Base-by-base conservation (phyloP, 1,284 basidiomycete species). In the Grifola frondosa region DNA sequence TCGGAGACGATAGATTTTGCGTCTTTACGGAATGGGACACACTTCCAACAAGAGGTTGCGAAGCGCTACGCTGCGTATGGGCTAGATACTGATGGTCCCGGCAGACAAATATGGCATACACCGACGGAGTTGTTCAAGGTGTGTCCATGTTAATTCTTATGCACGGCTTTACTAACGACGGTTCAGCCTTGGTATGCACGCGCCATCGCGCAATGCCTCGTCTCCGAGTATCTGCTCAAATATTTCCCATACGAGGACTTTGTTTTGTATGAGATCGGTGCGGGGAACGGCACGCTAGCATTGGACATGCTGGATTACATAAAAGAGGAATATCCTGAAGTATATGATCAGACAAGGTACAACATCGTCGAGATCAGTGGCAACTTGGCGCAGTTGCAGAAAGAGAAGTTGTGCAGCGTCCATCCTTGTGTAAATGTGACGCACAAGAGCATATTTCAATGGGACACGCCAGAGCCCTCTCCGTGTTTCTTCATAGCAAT, bases 121-220 rank as follows among this genome's bases (percentile, higher is more conserved):
- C 97, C 97, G 0, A 97, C 94, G 2, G 96, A 99, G 64, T 71
- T 99, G 29, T 98, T 99, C 77, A 93, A 96, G 78, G 95, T 94
- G 58, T 49, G 78, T 64, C 9, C 8, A 19, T 26, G 6, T 24
- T 28, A 13, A 40, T n/a, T 25, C 34, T 41, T 37, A 45, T 46
- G 21, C 37, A 29, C 17, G 35, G 32, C 26, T 44, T 44, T 16
- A 21, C 15, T 54, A 40, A 46, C n/a, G n/a, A n/a, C 57, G 26
- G 42, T 40, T 21, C 57, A 96, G 91, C 97, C 97, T 9, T 91
- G 88, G 77, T 99, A 96, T 60, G 96, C 93, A 24, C 84, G 86
- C 56, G 88, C 95, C 23, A 81, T 99, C 37, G 92, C 90, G 4
- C 81, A 85, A 40, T 97, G 91, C 58, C 77, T 98, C 17, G 81